phyloP scores from a whole-genome alignment of 2,329 filamentous ascomycete species.

The Biscogniauxia sp. region DNA sequence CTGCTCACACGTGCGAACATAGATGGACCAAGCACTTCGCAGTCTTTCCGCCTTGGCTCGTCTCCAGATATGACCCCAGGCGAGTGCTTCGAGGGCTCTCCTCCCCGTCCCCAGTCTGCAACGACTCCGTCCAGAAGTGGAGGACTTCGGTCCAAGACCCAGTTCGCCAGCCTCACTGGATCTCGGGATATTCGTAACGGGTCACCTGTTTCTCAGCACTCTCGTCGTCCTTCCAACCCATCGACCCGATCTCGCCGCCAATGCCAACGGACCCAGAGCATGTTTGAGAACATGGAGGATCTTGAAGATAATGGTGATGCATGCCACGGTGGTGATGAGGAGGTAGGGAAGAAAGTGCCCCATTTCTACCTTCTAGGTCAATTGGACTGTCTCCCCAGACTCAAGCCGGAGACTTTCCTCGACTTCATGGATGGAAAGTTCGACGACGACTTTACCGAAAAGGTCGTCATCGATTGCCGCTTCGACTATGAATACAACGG shows the following conservation, averaged over 20 bases:
- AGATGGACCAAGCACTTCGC: constrained; percentile 60
- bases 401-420: constrained; percentile 76
- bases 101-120: constrained; percentile 61
- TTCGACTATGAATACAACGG: constrained; percentile 99
- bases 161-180: constrained; percentile 59
- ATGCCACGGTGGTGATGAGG: constrained; percentile 59
- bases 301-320: constrained; percentile 61
- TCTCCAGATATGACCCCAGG: constrained; percentile 67
- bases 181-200: constrained; percentile 61
- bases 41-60: constrained; percentile 69
- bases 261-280: constrained; percentile 89
- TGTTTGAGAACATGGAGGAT: constrained; percentile 94
- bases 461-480: constrained; percentile 90
- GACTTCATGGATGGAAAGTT: constrained; percentile 86
- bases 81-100: constrained; percentile 80
- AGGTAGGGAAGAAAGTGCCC: constrained; percentile 80
- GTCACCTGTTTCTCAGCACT: constrained; percentile 69
- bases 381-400: constrained; percentile 83
- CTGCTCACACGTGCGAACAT: constrained; percentile 58
- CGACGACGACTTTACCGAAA: constrained; percentile 71
- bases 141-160: constrained; percentile 62
- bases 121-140: constrained; percentile 56
- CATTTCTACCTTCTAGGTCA: constrained; percentile 80
- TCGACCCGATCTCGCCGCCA: constrained; percentile 79
- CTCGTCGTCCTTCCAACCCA: constrained; percentile 70